Evolutionary conservation across 768 basidiomycete genomes (phyloP).

Genomic region (Mycena maculata): DNA sequence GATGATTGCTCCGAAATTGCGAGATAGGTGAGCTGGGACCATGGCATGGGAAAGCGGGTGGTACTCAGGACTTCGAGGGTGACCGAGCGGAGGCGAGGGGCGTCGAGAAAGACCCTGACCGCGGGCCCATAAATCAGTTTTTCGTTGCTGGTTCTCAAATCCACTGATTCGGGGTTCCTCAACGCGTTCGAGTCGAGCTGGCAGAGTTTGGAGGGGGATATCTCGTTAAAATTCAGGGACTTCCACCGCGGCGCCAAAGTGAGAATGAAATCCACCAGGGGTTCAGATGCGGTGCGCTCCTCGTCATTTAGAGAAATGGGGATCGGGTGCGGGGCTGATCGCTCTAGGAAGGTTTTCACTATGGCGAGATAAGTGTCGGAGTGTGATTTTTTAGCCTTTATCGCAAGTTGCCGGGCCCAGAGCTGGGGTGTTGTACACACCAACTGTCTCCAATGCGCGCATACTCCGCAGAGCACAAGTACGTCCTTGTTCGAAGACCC

Average conservation of each 20-base stretch:
- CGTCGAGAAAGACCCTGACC: background rate
- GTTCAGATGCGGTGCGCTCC: background rate
- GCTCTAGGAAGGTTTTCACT: slow-evolving; percentile 1
- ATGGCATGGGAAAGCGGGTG: slow-evolving; percentile 9
- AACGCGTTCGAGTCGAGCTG: background rate
- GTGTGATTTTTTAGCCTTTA: background rate
- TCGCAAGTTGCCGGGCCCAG: background rate
- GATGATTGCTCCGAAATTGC: background rate
- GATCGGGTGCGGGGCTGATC: slow-evolving; percentile 19
- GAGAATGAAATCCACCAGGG: background rate
- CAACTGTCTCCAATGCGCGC: slow-evolving; percentile 21
- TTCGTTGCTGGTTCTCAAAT: background rate
- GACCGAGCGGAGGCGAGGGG: background rate
- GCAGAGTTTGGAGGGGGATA: background rate
- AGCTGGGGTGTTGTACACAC: slow-evolving; percentile 7
- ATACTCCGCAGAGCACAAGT: background rate
- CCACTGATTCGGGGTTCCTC: background rate
- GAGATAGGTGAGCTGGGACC: slow-evolving; percentile 23
- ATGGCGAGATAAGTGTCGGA: background rate
- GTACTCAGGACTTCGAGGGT: background rate
- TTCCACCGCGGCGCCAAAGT: background rate
- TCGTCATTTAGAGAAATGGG: background rate
- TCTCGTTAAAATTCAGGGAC: background rate
- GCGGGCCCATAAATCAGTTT: background rate
- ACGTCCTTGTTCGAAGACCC: background rate